Conservation (phyloP, 2,329 filamentous ascomycete genomes). For the Hortaea sp. region DNA sequence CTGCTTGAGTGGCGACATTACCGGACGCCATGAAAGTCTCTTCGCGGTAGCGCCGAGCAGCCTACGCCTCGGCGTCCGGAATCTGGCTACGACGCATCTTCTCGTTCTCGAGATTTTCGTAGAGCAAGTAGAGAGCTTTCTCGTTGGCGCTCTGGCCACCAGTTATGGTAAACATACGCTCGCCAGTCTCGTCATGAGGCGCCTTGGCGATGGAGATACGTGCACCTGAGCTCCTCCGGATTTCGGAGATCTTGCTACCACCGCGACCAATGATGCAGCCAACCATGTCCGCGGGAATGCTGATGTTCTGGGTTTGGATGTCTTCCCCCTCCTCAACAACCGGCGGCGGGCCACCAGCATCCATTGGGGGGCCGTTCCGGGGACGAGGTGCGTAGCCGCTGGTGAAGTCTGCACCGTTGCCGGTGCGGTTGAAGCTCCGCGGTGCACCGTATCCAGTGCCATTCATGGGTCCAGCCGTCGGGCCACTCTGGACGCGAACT, state of each 20-base stretch:
- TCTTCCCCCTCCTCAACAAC: constrained; percentile 96
- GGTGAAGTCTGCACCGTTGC: constrained; percentile 96
- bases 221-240: constrained; percentile 90
- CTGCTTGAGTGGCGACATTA: neutral
- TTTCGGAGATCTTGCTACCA: constrained; percentile 97
- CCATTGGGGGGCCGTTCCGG: constrained; percentile 63
- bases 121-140: constrained; percentile 87
- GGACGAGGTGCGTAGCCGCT: constrained; percentile 64
- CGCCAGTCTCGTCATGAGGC: constrained; percentile 91
- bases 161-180: constrained; percentile 99
- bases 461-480: constrained; percentile 38
- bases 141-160: constrained; percentile 90
- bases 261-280: constrained; percentile 96
- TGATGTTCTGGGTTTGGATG: constrained; percentile 98
- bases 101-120: constrained; percentile 97
- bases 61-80: constrained; percentile 30
- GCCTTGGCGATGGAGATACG: constrained; percentile 97
- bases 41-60: constrained; percentile 7
- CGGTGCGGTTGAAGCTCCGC: constrained; percentile 79
- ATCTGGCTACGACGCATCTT: constrained; percentile 95
- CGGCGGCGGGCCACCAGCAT: constrained; percentile 54
- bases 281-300: constrained; percentile 98
- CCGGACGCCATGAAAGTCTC: neutral
- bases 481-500: constrained; percentile 66
- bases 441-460: constrained; percentile 35